A percentile compares a stretch with the other conserved stretches of the same genome.
Conservation (phyloP, 495 filamentous ascomycete species). For the Melanomma pulvis-pyrius region DNA sequence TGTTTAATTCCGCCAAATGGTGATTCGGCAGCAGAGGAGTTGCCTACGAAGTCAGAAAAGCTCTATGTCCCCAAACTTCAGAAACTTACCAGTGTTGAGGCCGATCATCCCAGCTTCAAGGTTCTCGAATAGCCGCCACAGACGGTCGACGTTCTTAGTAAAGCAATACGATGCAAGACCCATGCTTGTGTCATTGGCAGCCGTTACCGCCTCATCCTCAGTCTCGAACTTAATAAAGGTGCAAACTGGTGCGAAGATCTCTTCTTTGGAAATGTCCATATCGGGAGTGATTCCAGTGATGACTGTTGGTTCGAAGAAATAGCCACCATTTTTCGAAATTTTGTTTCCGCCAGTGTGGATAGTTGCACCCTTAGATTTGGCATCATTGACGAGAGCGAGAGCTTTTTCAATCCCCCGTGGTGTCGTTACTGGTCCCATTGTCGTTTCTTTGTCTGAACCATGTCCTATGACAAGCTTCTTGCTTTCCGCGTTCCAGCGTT, state of each 20-base stretch:
- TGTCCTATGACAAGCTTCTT: slow-evolving; percentile 65
- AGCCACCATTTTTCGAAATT: slow-evolving; percentile 54
- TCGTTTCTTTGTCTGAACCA: slow-evolving; percentile 59
- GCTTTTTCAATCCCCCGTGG: slow-evolving; percentile 66
- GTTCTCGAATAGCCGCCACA: slow-evolving; percentile 73
- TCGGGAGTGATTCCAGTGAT: slow-evolving; percentile 61
- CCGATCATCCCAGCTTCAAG: slow-evolving; percentile 79
- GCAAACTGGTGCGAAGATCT: slow-evolving; percentile 70
- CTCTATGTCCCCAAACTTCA: neutral
- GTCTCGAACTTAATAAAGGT: slow-evolving; percentile 71
- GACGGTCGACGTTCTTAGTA: slow-evolving; percentile 71
- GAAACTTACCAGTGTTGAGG: slow-evolving; percentile 60
- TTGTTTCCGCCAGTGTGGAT: slow-evolving; percentile 62
- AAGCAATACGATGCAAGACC: slow-evolving; percentile 64
- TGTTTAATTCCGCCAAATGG: slow-evolving; percentile 79
- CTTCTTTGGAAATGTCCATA: slow-evolving; percentile 69
- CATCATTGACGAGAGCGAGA: slow-evolving; percentile 63
- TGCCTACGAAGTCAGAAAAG: slow-evolving; percentile 18
- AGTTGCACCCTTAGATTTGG: slow-evolving; percentile 60
- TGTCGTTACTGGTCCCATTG: slow-evolving; percentile 71
- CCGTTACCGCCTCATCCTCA: slow-evolving; percentile 66
- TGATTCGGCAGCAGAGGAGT: slow-evolving; percentile 65
- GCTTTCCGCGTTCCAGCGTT: slow-evolving; percentile 58
- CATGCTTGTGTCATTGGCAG: slow-evolving; percentile 65
- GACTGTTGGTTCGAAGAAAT: slow-evolving; percentile 75